phyloP scores from a whole-genome alignment of 495 filamentous ascomycete genomes.

The Cercophora samala region DNA sequence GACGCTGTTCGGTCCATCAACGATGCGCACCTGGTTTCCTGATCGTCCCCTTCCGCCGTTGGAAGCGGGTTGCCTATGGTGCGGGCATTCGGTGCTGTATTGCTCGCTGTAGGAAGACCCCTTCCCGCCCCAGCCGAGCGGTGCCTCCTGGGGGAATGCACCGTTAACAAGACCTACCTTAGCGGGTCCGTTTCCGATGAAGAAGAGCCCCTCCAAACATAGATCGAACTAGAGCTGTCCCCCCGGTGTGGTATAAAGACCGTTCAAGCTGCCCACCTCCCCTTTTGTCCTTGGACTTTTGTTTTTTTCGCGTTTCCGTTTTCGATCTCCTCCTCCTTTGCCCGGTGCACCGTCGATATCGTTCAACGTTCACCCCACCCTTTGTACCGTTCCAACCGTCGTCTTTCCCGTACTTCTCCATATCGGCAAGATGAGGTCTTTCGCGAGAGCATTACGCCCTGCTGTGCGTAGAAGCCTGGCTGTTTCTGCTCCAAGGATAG shows the following conservation, averaged over 20 bases:
- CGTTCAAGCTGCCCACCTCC: background rate
- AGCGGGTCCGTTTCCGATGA: background rate
- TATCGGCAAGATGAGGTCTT: conserved; percentile 58
- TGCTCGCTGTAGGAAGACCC: background rate
- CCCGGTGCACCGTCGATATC: background rate
- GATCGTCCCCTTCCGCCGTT: conserved; percentile 8
- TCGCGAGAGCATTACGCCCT: conserved; percentile 65
- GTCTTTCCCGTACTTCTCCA: background rate
- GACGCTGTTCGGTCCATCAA: background rate
- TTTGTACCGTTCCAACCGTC: conserved; percentile 9
- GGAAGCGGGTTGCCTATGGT: background rate
- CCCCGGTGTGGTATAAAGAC: conserved; percentile 1
- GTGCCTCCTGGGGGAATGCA: background rate
- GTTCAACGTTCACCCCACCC: background rate
- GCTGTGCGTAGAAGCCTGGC: conserved; percentile 54
- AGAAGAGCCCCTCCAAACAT: background rate
- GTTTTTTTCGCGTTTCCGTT: background rate
- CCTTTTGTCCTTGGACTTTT: background rate
- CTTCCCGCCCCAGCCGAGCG: too few species aligned
- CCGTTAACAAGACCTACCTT: background rate
- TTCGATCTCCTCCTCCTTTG: background rate
- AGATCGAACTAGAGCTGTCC: background rate
- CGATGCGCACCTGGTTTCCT: background rate
- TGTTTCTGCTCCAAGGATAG: conserved; percentile 37
- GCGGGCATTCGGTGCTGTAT: background rate